Percentiles rank a stretch among this genome's conserved stretches.
phyloP scores from a whole-genome alignment of 106 monocot species.

The Alisma plantagoaquatica region DNA sequence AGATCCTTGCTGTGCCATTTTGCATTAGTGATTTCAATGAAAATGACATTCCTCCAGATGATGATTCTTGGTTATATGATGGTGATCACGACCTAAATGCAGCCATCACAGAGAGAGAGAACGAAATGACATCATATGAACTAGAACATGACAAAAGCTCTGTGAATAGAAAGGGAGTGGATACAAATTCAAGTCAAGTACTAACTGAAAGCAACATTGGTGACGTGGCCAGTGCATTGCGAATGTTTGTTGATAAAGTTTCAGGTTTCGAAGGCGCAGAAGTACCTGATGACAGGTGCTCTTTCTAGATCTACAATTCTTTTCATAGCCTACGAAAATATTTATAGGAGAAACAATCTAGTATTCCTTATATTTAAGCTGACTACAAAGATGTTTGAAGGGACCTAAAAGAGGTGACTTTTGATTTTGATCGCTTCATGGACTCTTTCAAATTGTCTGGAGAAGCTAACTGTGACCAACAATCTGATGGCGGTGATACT shows the following conservation, averaged over 20 bases:
- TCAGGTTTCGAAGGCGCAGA: constrained; percentile 98
- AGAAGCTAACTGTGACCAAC: not conserved
- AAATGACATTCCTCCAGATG: constrained; percentile 43
- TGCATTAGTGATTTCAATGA: constrained; percentile 45
- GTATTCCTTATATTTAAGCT: too few relatives aligned
- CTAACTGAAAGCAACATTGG: constrained; percentile 53
- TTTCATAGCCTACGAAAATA: too few relatives aligned
- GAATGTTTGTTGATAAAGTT: constrained; percentile 73
- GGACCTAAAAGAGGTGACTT: constrained; percentile 43
- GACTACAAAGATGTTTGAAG: too few relatives aligned
- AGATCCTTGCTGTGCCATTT: constrained; percentile 53
- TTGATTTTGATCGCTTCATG: constrained; percentile 73
- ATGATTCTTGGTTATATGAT: constrained; percentile 90
- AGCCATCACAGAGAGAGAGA: constrained; percentile 67
- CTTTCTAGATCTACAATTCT: too few relatives aligned
- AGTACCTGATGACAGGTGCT: constrained; percentile 64
- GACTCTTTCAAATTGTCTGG: constrained; percentile 23
- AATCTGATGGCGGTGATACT: constrained; percentile 14
- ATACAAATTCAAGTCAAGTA: constrained; percentile 4
- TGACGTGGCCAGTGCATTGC: constrained; percentile 76
- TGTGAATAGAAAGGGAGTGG: constrained; percentile 2
- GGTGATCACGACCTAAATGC: constrained; percentile 84
- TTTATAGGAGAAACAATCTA: too few relatives aligned
- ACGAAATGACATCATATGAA: constrained; percentile 75
- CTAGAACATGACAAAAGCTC: constrained; percentile 18